A percentile compares a stretch with the other conserved stretches of the same genome.
Conservation (phyloP, 495 filamentous ascomycete species). For the Astrothelium macrocarpum region DNA sequence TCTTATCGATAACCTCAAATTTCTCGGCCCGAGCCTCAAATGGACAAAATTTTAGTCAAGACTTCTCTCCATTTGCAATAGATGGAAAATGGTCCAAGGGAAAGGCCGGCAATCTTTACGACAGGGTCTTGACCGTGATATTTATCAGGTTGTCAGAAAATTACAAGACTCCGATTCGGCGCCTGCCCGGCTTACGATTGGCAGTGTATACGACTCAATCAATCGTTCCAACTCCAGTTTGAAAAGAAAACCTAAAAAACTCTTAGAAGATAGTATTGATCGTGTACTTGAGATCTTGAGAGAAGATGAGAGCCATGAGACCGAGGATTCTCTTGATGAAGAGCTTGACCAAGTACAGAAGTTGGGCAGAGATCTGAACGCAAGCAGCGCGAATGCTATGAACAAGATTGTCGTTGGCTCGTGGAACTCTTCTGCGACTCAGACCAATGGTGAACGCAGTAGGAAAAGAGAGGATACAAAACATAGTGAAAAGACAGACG, state of each 20-base stretch:
- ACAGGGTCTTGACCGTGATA: conserved; percentile 28
- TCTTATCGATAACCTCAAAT: not conserved
- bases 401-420: conserved; percentile 63
- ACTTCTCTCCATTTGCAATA: too few relatives aligned
- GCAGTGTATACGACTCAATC: conserved; percentile 53
- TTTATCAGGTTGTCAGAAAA: conserved; percentile 69
- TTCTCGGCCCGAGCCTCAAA: too few relatives aligned
- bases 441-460: conserved; percentile 15
- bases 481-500: conserved; percentile 35
- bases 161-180: conserved; percentile 40
- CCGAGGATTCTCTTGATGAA: conserved; percentile 41
- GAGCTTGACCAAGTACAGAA: conserved; percentile 47
- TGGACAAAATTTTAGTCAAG: too few relatives aligned
- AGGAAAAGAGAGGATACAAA: conserved; percentile 17
- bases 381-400: conserved; percentile 48
- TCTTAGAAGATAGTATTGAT: conserved; percentile 79
- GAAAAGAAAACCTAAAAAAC: conserved; percentile 66
- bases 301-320: conserved; percentile 47
- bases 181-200: not conserved
- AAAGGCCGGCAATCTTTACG: too few relatives aligned
- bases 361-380: conserved; percentile 50
- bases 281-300: conserved; percentile 66
- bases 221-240: conserved; percentile 77
- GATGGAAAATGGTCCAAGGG: too few relatives aligned
- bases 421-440: conserved; percentile 47